phyloP scores from a whole-genome alignment of 2,329 filamentous ascomycete genomes.

The Celoporthe dispersa region DNA sequence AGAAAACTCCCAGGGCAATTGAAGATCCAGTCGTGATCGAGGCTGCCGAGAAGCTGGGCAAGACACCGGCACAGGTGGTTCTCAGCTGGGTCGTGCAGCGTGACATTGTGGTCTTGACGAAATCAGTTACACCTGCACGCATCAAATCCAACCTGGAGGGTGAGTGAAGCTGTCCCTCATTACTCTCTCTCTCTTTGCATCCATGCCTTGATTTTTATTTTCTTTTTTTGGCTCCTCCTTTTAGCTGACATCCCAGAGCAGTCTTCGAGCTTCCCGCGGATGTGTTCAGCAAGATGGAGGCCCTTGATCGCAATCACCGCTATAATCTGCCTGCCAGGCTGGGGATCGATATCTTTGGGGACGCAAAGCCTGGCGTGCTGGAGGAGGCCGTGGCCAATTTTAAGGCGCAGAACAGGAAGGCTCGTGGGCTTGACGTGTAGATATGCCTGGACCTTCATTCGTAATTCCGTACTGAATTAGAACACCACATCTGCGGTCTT shows the following conservation, averaged over 20 bases:
- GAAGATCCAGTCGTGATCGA: constrained; percentile 55
- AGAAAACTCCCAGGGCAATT: constrained; percentile 44
- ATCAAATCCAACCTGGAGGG: constrained; percentile 52
- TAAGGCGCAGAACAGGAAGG: constrained; percentile 26
- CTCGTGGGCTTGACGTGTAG: constrained; percentile 24
- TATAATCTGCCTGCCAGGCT: constrained; percentile 27
- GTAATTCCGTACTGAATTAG: background rate
- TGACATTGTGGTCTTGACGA: constrained; percentile 57
- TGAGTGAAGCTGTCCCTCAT: background rate
- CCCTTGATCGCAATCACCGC: constrained; percentile 27
- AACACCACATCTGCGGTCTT: background rate
- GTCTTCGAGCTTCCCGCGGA: constrained; percentile 27
- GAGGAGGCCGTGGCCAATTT: constrained; percentile 30
- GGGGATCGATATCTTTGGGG: constrained; percentile 30
- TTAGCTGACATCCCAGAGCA: background rate
- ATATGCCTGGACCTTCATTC: background rate
- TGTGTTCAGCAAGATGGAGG: constrained; percentile 19
- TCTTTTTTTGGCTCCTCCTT: background rate
- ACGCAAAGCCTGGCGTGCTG: constrained; percentile 28
- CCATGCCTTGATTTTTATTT: background rate
- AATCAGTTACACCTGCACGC: constrained; percentile 56
- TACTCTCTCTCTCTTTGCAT: background rate
- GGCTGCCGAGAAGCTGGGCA: constrained; percentile 55
- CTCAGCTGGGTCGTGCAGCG: constrained; percentile 60
- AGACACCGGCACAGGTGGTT: constrained; percentile 57